These are phyloP conservation scores for Solanum infundibuliforme DNA, from an alignment of 257 asterid species.

Conservation along the genomic window DNA sequence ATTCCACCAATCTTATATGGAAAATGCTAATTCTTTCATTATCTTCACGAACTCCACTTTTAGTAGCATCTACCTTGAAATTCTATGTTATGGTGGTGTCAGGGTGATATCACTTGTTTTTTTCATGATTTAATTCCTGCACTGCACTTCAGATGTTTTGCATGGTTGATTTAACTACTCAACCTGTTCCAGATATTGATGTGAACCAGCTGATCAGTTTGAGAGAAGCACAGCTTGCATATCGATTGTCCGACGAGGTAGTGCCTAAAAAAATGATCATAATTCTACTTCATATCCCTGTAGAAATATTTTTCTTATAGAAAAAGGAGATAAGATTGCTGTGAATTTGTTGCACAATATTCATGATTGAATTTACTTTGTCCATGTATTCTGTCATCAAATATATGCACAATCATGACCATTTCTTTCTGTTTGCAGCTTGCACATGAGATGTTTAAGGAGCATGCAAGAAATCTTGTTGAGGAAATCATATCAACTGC, in stretches of 20 bases:
- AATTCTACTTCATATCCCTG: background rate
- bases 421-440: conserved; percentile 36
- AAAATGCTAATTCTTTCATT: background rate
- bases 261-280: background rate
- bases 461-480: conserved; percentile 77
- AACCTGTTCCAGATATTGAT: conserved; percentile 43
- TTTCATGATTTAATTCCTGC: background rate
- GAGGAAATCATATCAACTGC: conserved; percentile 72
- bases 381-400: background rate
- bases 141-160: conserved; percentile 4
- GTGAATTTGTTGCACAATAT: background rate
- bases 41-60: background rate
- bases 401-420: background rate
- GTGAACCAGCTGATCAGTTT: conserved; percentile 63
- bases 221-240: conserved; percentile 78
- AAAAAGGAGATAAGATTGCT: background rate
- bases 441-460: conserved; percentile 87
- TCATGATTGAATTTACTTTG: background rate
- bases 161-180: conserved; percentile 3
- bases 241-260: conserved; percentile 84
- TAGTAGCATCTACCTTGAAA: background rate
- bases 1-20: background rate
- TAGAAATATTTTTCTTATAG: background rate
- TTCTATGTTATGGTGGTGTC: background rate
- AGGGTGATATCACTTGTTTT: background rate